Evolutionary conservation across 352 stramenopile species (phyloP).

Genomic region (Phytophthora quininea): DNA sequence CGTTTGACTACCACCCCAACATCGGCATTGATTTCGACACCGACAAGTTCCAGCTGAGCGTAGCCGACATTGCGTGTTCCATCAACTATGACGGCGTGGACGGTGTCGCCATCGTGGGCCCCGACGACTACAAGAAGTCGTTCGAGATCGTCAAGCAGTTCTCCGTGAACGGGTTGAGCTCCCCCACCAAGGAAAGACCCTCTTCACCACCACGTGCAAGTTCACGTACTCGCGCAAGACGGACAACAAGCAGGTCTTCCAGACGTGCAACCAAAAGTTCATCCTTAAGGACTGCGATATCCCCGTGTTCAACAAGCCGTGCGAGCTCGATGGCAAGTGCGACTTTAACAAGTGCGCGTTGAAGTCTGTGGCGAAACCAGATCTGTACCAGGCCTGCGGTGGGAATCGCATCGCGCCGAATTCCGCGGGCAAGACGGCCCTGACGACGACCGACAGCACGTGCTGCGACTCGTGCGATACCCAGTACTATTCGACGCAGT

Average conservation of each 20-base stretch:
- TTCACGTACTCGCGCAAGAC: slow-evolving; percentile 19
- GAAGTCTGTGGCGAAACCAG: background rate
- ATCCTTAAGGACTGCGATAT: slow-evolving; percentile 17
- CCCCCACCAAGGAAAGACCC: slow-evolving; percentile 3
- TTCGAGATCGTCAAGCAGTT: slow-evolving; percentile 20
- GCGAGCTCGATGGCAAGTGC: slow-evolving; percentile 7
- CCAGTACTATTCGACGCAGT: background rate
- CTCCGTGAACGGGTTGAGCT: slow-evolving; percentile 14
- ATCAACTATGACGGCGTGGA: background rate
- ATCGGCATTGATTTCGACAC: background rate
- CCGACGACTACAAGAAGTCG: background rate
- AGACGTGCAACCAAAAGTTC: slow-evolving; percentile 17
- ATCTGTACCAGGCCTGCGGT: background rate
- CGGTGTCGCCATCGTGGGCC: background rate
- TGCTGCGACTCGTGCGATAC: background rate
- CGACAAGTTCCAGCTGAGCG: background rate
- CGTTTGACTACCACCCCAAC: slow-evolving; percentile 8
- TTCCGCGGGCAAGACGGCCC: background rate
- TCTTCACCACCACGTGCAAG: slow-evolving; percentile 15
- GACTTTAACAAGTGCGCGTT: slow-evolving; percentile 15
- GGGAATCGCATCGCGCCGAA: background rate
- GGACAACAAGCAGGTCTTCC: background rate
- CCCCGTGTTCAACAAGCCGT: slow-evolving; percentile 6
- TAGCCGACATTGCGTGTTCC: background rate
- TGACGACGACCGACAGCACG: background rate